phyloP scores from a whole-genome alignment of 2,329 filamentous ascomycete species.

The Colletotrichum caudatum region DNA sequence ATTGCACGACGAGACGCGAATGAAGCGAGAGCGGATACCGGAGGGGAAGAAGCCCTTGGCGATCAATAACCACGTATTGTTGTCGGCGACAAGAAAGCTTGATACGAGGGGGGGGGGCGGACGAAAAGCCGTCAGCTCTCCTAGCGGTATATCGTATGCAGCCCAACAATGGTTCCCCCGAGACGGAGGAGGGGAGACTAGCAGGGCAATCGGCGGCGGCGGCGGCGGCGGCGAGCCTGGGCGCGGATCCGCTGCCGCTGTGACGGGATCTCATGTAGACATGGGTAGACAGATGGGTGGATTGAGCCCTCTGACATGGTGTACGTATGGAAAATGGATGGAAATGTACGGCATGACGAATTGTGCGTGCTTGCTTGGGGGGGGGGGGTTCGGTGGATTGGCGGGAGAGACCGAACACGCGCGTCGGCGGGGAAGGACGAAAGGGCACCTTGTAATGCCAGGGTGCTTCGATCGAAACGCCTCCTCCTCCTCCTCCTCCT shows the following conservation, averaged over 20 bases:
- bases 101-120: background rate
- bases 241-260: conserved; percentile 22
- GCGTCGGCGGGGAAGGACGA: no score
- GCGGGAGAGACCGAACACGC: background rate
- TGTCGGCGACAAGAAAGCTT: background rate
- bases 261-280: background rate
- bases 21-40: background rate
- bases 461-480: conserved; percentile 10
- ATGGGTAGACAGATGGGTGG: background rate
- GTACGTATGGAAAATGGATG: background rate
- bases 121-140: background rate
- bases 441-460: background rate
- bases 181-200: background rate
- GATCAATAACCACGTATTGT: background rate
- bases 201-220: background rate
- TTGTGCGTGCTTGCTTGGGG: background rate
- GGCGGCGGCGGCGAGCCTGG: background rate
- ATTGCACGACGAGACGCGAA: background rate
- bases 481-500: background rate
- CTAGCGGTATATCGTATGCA: background rate
- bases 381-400: background rate
- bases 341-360: background rate
- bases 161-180: conserved; percentile 1
- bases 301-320: background rate
- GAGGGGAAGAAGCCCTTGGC: background rate